Conservation (phyloP, 2,329 filamentous ascomycete species). For the Hymenoscyphus infarciens region DNA sequence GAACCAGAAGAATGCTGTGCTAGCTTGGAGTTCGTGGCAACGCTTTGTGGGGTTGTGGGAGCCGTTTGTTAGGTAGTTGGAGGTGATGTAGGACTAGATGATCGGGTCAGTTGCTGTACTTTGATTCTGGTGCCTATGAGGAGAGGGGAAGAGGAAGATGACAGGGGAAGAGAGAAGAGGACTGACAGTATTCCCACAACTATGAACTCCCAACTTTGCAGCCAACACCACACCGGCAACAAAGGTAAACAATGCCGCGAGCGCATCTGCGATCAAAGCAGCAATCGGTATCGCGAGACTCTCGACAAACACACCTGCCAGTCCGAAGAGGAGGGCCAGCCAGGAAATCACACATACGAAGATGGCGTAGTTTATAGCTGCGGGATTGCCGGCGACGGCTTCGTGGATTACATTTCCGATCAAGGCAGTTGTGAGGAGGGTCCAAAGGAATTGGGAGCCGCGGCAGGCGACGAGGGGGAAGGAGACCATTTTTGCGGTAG, state of each 20-base stretch:
- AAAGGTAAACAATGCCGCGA: slow-evolving; percentile 63
- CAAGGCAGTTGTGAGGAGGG: slow-evolving; percentile 32
- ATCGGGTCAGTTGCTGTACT: too few species aligned
- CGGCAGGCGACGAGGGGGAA: slow-evolving; percentile 28
- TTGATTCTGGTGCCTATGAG: too few species aligned
- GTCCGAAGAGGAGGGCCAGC: slow-evolving; percentile 61
- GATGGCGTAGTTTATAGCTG: slow-evolving; percentile 57
- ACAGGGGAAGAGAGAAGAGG: too few species aligned
- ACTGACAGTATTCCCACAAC: slow-evolving; percentile 60
- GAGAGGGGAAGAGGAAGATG: background rate
- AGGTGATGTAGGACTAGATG: slow-evolving; percentile 38
- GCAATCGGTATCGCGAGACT: slow-evolving; percentile 48
- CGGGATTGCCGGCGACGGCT: slow-evolving; percentile 58
- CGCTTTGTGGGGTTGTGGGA: slow-evolving; percentile 57
- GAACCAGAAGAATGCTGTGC: slow-evolving; percentile 76
- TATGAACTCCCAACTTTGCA: slow-evolving; percentile 63
- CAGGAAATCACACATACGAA: slow-evolving; percentile 66
- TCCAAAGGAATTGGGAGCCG: slow-evolving; percentile 29
- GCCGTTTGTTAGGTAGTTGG: slow-evolving; percentile 57
- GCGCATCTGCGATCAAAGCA: slow-evolving; percentile 52
- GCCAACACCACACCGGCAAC: slow-evolving; percentile 68
- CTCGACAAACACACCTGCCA: slow-evolving; percentile 53
- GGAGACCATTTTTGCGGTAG: slow-evolving; percentile 19
- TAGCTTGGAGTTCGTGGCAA: slow-evolving; percentile 72
- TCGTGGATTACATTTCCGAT: slow-evolving; percentile 41